Base-by-base conservation (phyloP, 2,329 filamentous ascomycete species). In the Xylariaceae sp. region DNA sequence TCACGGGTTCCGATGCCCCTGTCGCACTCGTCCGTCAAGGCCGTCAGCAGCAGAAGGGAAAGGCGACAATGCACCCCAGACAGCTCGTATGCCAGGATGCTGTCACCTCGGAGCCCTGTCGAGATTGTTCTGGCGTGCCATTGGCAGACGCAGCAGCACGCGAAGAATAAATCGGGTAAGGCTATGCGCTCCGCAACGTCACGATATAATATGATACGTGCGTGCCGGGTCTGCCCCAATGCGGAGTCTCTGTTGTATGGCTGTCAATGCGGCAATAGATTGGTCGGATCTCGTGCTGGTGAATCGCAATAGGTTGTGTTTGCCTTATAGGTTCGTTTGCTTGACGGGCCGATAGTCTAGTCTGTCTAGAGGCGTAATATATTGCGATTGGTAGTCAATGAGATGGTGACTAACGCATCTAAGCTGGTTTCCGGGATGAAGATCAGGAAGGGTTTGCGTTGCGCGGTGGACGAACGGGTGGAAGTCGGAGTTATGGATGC, bases 121-220 rank as follows among this genome's bases (percentile, higher is more conserved):
- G 50, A 18, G 18, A 15, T 15, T 42, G 18, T n/a, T n/a, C 21
- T 5, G 21, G 15, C 5, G 21, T 16, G 21, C 41, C 18, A 43
- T 43, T 43, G 41, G 41, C 41, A 45, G 46, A 53, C 40, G 47
- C 39, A 48, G 29, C 18, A 52, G 41, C 40, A 42, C 42, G 47
- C 26, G 45, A 29, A 47, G 26, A 40, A 9, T 15, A 19, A 37
- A 37, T 40, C 30, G 26, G 26, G 22, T 29, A 36, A 54, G 51
- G 44, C 47, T 42, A 42, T 41, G 47, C 19, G 34, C 26, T 26
- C 26, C 8, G 4, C 4, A 26, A 26, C 26, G 26, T 26, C 26
- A 26, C 26, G 26, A 26, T 26, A 26, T 26, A 26, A 4, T 8
- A 26, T 26, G 8, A 26, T 26, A 26, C 26, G 26, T 26, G 8